phyloP scores from a whole-genome alignment of 768 basidiomycete species.

The Leccinum subgranulosum region DNA sequence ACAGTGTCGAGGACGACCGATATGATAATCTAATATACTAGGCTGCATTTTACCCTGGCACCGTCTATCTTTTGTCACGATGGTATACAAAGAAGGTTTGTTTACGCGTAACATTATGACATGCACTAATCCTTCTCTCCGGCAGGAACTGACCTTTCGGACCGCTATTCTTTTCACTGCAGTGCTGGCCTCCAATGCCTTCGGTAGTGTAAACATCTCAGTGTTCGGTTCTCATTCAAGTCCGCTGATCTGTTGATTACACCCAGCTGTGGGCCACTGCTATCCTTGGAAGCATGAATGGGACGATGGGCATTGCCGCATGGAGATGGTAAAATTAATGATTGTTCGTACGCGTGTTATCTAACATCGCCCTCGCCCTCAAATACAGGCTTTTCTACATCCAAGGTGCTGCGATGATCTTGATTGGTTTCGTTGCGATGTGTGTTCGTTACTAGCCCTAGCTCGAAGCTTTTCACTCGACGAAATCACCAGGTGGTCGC shows the following conservation, averaged over 20 bases:
- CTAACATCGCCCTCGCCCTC: background rate
- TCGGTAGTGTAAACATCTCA: slow-evolving; percentile 49
- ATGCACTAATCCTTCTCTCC: background rate
- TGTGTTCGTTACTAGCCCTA: slow-evolving; percentile 17
- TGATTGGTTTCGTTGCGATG: slow-evolving; percentile 53
- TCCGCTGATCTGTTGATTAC: background rate
- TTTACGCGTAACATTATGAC: background rate
- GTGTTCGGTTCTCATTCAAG: background rate
- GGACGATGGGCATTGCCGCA: slow-evolving; percentile 57
- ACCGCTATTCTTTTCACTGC: slow-evolving; percentile 59
- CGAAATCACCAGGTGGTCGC: slow-evolving; percentile 41
- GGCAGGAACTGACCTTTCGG: slow-evolving; percentile 60
- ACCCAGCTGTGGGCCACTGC: slow-evolving; percentile 51
- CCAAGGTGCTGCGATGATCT: background rate
- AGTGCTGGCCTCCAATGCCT: slow-evolving; percentile 59
- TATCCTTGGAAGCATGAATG: slow-evolving; percentile 52
- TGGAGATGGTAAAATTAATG: slow-evolving; percentile 59
- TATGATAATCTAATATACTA: slow-evolving; percentile 11
- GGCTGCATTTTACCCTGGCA: slow-evolving; percentile 27
- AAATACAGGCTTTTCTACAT: background rate
- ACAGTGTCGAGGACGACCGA: background rate
- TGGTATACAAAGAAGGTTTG: slow-evolving; percentile 24
- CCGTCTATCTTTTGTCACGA: slow-evolving; percentile 35
- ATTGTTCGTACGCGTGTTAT: background rate
- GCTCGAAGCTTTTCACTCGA: background rate